Base-by-base conservation (phyloP, 768 basidiomycete species). In the Albatrellus ellisii region DNA sequence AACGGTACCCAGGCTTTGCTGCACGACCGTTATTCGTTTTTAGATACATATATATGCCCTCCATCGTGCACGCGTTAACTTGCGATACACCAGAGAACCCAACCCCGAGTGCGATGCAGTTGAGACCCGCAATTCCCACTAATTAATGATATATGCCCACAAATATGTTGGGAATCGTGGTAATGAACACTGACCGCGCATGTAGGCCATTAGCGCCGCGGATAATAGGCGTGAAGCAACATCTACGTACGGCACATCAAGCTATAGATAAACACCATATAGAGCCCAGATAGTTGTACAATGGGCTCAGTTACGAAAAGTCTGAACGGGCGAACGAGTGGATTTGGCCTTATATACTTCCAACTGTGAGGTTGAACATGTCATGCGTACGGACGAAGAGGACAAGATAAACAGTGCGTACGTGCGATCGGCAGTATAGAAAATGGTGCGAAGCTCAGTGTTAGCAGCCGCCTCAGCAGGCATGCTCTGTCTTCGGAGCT, bases 41-140 rank as follows among this genome's bases (percentile, higher is more conserved):
- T 35, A 73, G 59, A 45, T 67, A 55, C 0, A 64, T 53, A 42
- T 80, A 80, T 2, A 81, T 52, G 34, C 52, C 56, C 54, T 88
- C 84, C 58, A 84, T 58, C 2, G 63, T 47, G 10, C 67, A 62
- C 0, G 78, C 78, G 43, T 78, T 81, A 9, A 68, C 8, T 53
- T 62, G 67, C 2, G 76, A 72, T 0, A 70, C 68, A 2, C 59
- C 45, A 1, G 62, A 52, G 17, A 82, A 57, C 2, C 84, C 82
- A 2, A 78, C 14, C 0, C 80, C 84, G 6, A 87, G 66, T 0
- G 83, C 70, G 44, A 87, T 63, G 49, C 85, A 90, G 51, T 87
- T 65, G 22, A 86, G 56, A 0, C 81, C 78, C 0, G 73, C 65
- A 39, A 78, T 75, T 4, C 81, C 78, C 8, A 68, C 57, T 0